phyloP scores from a whole-genome alignment of 2,329 filamentous ascomycete species.

The Colletotrichum lindemuthianum region DNA sequence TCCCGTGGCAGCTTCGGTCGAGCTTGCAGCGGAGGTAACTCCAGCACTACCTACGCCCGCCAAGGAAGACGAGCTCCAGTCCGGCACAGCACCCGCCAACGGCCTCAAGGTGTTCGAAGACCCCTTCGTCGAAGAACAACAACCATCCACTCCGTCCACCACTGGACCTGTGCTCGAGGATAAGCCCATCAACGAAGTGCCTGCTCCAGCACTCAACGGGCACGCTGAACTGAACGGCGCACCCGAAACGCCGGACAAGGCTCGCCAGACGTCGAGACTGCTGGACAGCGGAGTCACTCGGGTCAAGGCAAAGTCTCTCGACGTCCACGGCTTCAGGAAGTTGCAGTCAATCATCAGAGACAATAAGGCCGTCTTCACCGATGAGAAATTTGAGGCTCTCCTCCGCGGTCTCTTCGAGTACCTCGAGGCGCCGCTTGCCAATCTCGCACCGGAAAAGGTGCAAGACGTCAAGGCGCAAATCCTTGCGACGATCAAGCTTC shows the following conservation, averaged over 20 bases:
- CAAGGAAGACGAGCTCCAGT: constrained; percentile 26
- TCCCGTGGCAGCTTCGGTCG: neutral
- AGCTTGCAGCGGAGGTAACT: neutral
- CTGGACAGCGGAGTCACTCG: constrained; percentile 80
- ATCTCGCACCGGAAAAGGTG: constrained; percentile 69
- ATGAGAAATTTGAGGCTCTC: constrained; percentile 75
- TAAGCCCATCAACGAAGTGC: constrained; percentile 68
- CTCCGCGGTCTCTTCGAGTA: constrained; percentile 76
- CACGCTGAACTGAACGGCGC: constrained; percentile 32
- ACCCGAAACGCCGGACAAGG: constrained; percentile 59
- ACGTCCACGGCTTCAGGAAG: constrained; percentile 83
- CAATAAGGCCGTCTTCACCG: constrained; percentile 69
- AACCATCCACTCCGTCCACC: constrained; percentile 57
- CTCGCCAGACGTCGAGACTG: constrained; percentile 68
- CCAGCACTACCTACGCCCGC: neutral
- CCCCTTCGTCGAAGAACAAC: constrained; percentile 62
- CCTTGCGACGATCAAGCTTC: constrained; percentile 76
- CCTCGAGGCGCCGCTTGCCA: constrained; percentile 69
- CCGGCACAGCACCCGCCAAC: constrained; percentile 45
- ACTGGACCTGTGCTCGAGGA: constrained; percentile 66
- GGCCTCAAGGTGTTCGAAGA: constrained; percentile 70
- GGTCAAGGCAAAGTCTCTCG: constrained; percentile 76
- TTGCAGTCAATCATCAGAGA: constrained; percentile 79
- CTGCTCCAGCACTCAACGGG: constrained; percentile 39
- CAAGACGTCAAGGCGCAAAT: constrained; percentile 80